Base-by-base conservation (phyloP, 192 early-diverging fungal genomes). In the Gonapodya prolifera region DNA sequence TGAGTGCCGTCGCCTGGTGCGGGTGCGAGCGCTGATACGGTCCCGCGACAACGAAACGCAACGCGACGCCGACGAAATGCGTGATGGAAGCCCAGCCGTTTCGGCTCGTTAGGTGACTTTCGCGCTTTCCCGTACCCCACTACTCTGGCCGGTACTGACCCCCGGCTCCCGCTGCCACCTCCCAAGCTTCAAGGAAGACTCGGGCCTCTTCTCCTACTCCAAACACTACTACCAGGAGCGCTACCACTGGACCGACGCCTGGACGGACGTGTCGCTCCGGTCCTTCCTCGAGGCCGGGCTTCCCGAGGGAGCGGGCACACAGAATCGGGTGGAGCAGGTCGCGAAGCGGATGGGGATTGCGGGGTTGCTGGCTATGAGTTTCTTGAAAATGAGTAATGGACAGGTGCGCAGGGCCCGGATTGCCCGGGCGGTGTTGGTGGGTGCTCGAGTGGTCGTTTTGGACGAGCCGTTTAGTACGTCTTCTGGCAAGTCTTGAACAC, bases 301-400 rank as follows among this genome's bases (percentile, higher is more conserved):
- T 8, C 31, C 71, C 71, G 45, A 69, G n/a, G 8, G 8, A 8
- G 29, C 71, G 2, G 31, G 8, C 71, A 61, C 45, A 8, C 23
- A 8, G 8, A 8, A 8, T 16, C 23, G 8, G 8, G 8, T 23
- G 8, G 71, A 16, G 8, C 8, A 73, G 18, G 71, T 29, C 71
- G 71, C 71, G 8, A 2, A 8, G 8, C 16, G 18, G 28, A 8
- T 30, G 8, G 71, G 8, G 8, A 8, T 32, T 29, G 31, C 71
- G 8, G 71, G 31, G 8, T 29, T 80, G 78, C 74, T 86, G 16
- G 61, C 69, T 2, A 33, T 86, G 17, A 81, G 80, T 13, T 84
- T 86, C 36, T 78, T 86, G 45, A 86, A 86, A 34, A 75, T 86
- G 13, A 83, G 80, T 2, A 87, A 87, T 75, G 85, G 86, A 2